A percentile compares a stretch with the other conserved stretches of the same genome.
Evolutionary conservation across 2,329 filamentous ascomycete genomes (phyloP).

Genomic region (Mollisia scopiformis): DNA sequence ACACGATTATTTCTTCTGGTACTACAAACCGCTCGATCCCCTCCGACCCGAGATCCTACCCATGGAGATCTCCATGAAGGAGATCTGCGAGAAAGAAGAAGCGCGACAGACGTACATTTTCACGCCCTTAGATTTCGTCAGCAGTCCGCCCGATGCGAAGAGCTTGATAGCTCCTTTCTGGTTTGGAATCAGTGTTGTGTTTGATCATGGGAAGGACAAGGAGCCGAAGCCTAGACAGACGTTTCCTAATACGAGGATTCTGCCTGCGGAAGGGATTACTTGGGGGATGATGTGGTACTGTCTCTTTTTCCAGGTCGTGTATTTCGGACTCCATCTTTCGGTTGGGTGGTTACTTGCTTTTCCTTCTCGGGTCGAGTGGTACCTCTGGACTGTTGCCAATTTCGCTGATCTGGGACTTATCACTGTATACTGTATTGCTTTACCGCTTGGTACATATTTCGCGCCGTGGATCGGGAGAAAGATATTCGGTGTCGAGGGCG

Average conservation of each 20-base stretch:
- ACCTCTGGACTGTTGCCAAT: not conserved
- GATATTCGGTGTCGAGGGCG: not conserved
- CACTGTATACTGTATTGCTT: not conserved
- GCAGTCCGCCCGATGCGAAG: not conserved
- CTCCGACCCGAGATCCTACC: not conserved
- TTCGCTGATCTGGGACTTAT: not conserved
- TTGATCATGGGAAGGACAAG: not conserved
- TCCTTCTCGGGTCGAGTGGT: not conserved
- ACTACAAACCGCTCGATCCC: not conserved
- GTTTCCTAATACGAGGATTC: not conserved
- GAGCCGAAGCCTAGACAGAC: not conserved
- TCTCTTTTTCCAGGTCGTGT: not conserved
- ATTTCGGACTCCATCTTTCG: not conserved
- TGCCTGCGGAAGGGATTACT: not conserved
- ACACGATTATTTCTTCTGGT: not conserved
- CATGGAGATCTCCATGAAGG: not conserved
- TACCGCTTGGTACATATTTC: not conserved
- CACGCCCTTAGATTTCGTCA: constrained; percentile 3
- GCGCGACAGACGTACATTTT: not conserved
- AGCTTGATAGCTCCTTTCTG: not conserved
- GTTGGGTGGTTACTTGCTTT: not conserved
- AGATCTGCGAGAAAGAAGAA: not conserved
- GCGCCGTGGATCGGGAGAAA: not conserved
- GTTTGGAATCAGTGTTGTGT: not conserved
- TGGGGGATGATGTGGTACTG: not conserved